Evolutionary conservation across 805 yeast genomes (phyloP).

Genomic region (Debaryomyces castellii): DNA sequence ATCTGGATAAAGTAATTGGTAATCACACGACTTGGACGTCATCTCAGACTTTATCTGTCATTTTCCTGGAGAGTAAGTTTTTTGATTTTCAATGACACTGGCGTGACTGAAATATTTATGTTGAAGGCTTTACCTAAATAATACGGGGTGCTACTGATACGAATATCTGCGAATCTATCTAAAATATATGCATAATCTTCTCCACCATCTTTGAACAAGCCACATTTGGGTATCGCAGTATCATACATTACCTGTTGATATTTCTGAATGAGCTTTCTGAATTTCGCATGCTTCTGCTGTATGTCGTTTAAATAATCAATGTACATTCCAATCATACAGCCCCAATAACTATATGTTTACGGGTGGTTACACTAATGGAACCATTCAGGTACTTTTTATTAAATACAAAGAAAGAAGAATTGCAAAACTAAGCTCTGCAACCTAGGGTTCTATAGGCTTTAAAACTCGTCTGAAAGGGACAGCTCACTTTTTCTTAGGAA

Average conservation of each 20-base stretch:
- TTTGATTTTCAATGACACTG: too few relatives aligned
- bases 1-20: not conserved
- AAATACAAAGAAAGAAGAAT: too few relatives aligned
- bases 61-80: too few relatives aligned
- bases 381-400: too few relatives aligned
- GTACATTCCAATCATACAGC: not conserved
- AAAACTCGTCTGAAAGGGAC: too few relatives aligned
- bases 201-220: not conserved
- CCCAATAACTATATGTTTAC: too few relatives aligned
- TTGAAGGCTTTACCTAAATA: not conserved
- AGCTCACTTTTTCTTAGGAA: conserved; percentile 54
- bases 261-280: too few relatives aligned
- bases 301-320: too few relatives aligned
- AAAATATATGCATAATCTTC: not conserved
- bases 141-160: not conserved
- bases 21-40: not conserved
- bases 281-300: not conserved
- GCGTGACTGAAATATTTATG: not conserved
- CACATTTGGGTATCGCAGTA: not conserved
- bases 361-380: too few relatives aligned
- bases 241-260: too few relatives aligned
- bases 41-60: not conserved
- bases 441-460: too few relatives aligned
- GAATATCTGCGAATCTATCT: not conserved
- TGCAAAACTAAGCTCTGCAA: too few relatives aligned